A percentile compares a stretch with the other conserved stretches of the same genome.
phyloP scores from a whole-genome alignment of 345 rosid genomes.

The Aquilaria malaccensis region DNA sequence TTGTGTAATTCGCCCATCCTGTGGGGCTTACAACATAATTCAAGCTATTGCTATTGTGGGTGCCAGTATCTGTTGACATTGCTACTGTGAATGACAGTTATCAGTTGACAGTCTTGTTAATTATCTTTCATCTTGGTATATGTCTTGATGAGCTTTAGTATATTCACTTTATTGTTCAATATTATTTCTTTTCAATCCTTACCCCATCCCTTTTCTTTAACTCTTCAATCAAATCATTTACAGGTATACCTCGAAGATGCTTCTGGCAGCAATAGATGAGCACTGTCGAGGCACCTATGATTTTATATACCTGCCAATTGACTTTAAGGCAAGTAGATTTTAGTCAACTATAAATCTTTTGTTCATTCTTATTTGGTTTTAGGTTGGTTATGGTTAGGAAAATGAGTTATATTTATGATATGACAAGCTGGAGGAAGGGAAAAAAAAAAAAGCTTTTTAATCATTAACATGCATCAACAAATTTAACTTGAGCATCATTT shows the following conservation, averaged over 20 bases:
- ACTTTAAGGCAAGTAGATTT: conserved; percentile 55
- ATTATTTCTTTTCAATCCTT: too few relatives aligned
- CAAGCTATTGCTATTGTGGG: too few relatives aligned
- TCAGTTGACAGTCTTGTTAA: too few relatives aligned
- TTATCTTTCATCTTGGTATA: too few relatives aligned
- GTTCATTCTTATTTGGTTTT: neutral
- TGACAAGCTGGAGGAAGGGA: neutral
- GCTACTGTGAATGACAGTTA: too few relatives aligned
- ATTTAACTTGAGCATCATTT: neutral
- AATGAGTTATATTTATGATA: neutral
- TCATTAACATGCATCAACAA: neutral
- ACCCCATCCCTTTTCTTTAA: too few relatives aligned
- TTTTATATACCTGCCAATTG: conserved; percentile 77
- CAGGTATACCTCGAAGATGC: conserved; percentile 86
- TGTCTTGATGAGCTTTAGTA: too few relatives aligned
- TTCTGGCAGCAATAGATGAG: conserved; percentile 75
- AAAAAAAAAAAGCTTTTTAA: too few relatives aligned
- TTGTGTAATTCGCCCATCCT: too few relatives aligned
- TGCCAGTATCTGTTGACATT: too few relatives aligned
- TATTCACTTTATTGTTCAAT: too few relatives aligned
- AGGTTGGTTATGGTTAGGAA: neutral
- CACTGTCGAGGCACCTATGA: conserved; percentile 70
- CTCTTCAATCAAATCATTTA: neutral
- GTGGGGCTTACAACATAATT: too few relatives aligned
- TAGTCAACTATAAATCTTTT: conserved; percentile 8